Evolutionary conservation across 2,329 filamentous ascomycete genomes (phyloP), one percentile per base, ranked within the genome.

Genomic region (Aspergillus transmontanensis): DNA sequence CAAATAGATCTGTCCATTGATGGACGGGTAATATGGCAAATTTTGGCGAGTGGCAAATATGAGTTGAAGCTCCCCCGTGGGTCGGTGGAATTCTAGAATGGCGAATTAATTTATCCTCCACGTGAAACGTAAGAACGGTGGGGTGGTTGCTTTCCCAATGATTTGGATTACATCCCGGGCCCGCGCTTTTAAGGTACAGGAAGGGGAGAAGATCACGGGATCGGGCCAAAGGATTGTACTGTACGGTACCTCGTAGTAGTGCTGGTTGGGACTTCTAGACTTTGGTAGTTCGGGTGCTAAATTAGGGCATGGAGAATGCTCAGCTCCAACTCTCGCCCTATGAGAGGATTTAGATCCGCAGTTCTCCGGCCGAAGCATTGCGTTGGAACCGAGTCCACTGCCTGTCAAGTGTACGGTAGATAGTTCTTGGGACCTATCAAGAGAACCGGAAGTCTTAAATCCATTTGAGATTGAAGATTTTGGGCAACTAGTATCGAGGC

Each of bases 61-160:
- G 26, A 3, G 23, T 19, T 19, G 6, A n/a, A n/a, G 6, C 11
- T 16, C 9, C 26, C 16, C 46, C 48, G 6, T 30, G 23, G 48
- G 48, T n/a, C 26, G 6, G 16, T 30, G 48, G 26, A 26, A 51
- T n/a, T 51, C 48, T 51, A 30, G 48, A 51, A 51, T 30, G 26
- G n/a, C 11, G 16, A 51, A 51, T n/a, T 51, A 21, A 51, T 54
- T n/a, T n/a, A 36, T 14, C 5, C n/a, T 6, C 51, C 51, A 54
- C 51, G 51, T 54, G 51, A 54, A 32, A n/a, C 19, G 21, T 34
- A 23, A 32, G 51, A 54, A 54, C 51, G 30, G 51, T 54, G 51
- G 51, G 32, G 28, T 26, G 0, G 30, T 39, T n/a, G 26, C 4
- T 14, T 36, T 11, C 50, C 51, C 51, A 54, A 36, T 54, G 19